Evolutionary conservation across 1,284 basidiomycete genomes (phyloP).

Genomic region (Neonothopanus nambi): DNA sequence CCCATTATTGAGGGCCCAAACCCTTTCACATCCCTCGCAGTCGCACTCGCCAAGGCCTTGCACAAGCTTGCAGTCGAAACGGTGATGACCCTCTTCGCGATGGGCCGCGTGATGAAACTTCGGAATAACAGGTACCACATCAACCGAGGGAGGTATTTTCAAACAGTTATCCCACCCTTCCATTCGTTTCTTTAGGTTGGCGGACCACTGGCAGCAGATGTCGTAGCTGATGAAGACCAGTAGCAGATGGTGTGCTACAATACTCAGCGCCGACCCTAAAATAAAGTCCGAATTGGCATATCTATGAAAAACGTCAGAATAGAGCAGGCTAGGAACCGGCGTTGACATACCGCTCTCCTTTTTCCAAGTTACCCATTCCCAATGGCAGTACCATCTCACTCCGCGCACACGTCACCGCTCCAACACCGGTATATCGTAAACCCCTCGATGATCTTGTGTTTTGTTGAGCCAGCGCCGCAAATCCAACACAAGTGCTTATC

Average conservation of each 20-base stretch:
- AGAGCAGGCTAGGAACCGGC: too few species aligned
- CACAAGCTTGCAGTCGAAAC: constrained; percentile 18
- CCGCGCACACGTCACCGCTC: constrained; percentile 11
- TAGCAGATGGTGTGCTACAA: background rate
- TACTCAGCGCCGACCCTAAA: constrained; percentile 8
- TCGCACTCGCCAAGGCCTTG: constrained; percentile 12
- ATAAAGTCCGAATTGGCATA: constrained; percentile 23
- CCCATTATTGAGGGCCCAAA: constrained; percentile 18
- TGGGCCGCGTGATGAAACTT: constrained; percentile 11
- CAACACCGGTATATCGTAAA: constrained; percentile 14
- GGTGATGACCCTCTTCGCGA: constrained; percentile 3
- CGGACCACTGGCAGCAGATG: constrained; percentile 21
- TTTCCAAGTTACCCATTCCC: constrained; percentile 16
- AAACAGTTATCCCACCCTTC: background rate
- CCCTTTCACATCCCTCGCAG: constrained; percentile 19
- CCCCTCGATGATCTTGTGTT: constrained; percentile 13
- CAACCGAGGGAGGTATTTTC: background rate
- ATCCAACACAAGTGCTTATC: constrained; percentile 15
- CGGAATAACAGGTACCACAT: constrained; percentile 12
- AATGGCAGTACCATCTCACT: constrained; percentile 10
- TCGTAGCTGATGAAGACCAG: constrained; percentile 17
- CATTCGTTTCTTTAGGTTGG: constrained; percentile 10
- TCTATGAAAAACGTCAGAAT: too few species aligned
- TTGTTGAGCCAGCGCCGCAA: constrained; percentile 2
- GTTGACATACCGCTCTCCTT: constrained; percentile 19